Conservation (phyloP, 805 yeast species). For the Candida sakaeoensis region DNA sequence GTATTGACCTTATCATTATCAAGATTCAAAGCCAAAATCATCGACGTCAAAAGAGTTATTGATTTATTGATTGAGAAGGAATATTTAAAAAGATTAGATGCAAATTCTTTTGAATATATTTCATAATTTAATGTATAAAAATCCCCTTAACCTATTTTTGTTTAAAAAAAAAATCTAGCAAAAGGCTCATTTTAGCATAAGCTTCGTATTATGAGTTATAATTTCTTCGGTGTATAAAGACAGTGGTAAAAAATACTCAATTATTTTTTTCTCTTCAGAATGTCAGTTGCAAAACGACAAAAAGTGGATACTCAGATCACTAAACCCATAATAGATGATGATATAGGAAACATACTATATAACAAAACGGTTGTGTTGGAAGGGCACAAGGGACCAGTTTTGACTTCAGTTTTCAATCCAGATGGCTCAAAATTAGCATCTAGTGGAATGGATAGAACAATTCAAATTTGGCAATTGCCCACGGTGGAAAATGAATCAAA, state of each 20-base stretch:
- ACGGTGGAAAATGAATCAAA: constrained; percentile 18
- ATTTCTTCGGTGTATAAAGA: too few relatives aligned
- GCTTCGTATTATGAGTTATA: too few relatives aligned
- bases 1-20: constrained; percentile 79
- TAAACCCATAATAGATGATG: background rate
- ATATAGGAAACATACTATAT: constrained; percentile 15
- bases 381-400: constrained; percentile 54
- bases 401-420: constrained; percentile 48
- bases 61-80: constrained; percentile 83
- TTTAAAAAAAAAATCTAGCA: background rate
- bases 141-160: too few relatives aligned
- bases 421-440: constrained; percentile 55
- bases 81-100: constrained; percentile 73
- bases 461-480: constrained; percentile 46
- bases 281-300: constrained; percentile 35
- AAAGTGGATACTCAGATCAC: too few relatives aligned
- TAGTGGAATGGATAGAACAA: constrained; percentile 56
- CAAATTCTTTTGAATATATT: constrained; percentile 73
- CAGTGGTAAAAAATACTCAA: background rate
- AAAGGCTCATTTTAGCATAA: too few relatives aligned
- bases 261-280: too few relatives aligned
- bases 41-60: constrained; percentile 83
- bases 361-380: constrained; percentile 35
- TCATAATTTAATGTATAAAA: constrained; percentile 24
- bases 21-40: constrained; percentile 80